Base-by-base conservation (phyloP, 1,139 yeast species). In the Blastobotrys capitulatus region DNA sequence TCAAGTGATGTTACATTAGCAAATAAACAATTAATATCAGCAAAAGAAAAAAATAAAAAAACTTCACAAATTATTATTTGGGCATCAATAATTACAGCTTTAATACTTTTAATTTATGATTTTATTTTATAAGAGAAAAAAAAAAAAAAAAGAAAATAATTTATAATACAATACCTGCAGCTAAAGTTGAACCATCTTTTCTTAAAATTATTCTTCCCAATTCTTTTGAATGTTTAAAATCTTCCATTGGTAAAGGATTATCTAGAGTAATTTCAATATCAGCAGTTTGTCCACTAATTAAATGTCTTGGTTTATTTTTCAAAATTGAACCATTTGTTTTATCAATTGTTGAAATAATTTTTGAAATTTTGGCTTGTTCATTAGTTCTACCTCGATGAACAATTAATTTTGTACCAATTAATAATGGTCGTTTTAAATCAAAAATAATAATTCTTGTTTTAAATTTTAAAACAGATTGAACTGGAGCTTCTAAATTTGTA, bases 141-240 rank as follows among this genome's bases (percentile, higher is more conserved):
- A 32, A 16, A 32, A 16, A 32, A 32, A 15, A 32, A 15, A 15
- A 15, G 7, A 32, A 32, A 22, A 22, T 22, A 22, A 7, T 5
- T 39, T 39, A 9, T 39, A 26, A 26, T n/a, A 68, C 81, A 1
- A 73, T 74, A 27, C 97, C 97, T 0, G 97, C 96, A 9, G 95
- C 97, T 44, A 92, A 77, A 0, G 97, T 88, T 27, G 73, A 63
- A 2, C 97, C 97, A 58, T 87, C 96, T 59, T 84, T 80, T 62
- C 98, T 80, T 42, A 92, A 68, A 7, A 94, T 92, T 22, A 92
- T 73, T 59, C 96, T 76, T 1, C 97, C 96, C 44, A 92, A 70
- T 38, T 79, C 79, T 57, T 75, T 76, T 62, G 82, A 81, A 44
- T 82, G 79, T 12, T 69, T 69, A 58, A 76, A 83, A 20, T 75